Evolutionary conservation across 192 early-diverging fungal species (phyloP).

Genomic region (Coemansia sp.): DNA sequence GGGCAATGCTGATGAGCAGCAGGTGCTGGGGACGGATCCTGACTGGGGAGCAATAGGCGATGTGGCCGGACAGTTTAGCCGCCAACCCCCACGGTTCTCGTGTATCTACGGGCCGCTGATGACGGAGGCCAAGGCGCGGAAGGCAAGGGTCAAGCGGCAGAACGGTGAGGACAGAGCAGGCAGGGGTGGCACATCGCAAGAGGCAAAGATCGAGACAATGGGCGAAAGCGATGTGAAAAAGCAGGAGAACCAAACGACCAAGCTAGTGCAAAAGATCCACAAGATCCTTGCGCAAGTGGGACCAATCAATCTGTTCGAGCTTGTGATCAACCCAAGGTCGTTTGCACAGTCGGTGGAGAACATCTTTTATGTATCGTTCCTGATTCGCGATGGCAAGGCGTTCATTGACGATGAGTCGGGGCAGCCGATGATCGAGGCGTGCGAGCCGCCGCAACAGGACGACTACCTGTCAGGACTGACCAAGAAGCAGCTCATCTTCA

Average conservation of each 20-base stretch:
- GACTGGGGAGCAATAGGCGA: conserved; percentile 67
- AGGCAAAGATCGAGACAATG: conserved; percentile 50
- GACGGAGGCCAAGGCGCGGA: conserved; percentile 27
- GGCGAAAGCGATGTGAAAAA: conserved; percentile 70
- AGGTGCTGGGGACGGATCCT: conserved; percentile 29
- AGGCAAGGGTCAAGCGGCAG: conserved; percentile 5
- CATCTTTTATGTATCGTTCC: conserved; percentile 95
- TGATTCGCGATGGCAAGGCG: conserved; percentile 83
- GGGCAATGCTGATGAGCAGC: conserved; percentile 52
- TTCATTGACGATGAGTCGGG: conserved; percentile 71
- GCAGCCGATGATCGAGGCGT: conserved; percentile 65
- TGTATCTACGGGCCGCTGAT: conserved; percentile 68
- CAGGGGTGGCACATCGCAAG: background rate
- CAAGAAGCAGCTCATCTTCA: conserved; percentile 80
- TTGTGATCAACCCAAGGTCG: conserved; percentile 86
- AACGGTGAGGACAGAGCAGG: background rate
- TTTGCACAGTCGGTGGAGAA: conserved; percentile 96
- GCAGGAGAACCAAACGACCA: conserved; percentile 86
- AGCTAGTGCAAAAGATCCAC: conserved; percentile 71
- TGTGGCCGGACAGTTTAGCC: conserved; percentile 56
- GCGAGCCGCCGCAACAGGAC: conserved; percentile 67
- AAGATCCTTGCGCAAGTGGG: conserved; percentile 59
- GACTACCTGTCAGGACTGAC: conserved; percentile 64
- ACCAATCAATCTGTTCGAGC: conserved; percentile 75
- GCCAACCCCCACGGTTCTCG: conserved; percentile 65